Percentiles rank a stretch among this genome's conserved stretches.
phyloP scores from a whole-genome alignment of 1,284 basidiomycete species.

The Puccinia hordei region DNA sequence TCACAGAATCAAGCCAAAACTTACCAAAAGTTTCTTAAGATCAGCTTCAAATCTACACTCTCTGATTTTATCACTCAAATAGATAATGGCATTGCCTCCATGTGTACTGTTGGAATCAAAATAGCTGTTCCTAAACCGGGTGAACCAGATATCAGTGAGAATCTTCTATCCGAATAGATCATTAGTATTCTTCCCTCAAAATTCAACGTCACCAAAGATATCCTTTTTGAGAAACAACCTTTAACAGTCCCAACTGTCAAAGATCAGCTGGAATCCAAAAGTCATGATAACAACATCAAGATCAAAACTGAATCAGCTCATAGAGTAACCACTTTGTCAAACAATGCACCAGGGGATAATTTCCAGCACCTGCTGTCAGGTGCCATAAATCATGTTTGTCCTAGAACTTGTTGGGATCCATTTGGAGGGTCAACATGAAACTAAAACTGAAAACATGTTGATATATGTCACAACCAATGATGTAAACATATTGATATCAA shows the following conservation, averaged over 20 bases:
- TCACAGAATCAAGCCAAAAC: background rate
- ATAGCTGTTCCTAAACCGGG: no score
- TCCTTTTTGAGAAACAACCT: background rate
- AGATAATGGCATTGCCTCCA: background rate
- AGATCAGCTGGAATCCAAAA: background rate
- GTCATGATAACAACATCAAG: background rate
- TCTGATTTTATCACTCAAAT: background rate
- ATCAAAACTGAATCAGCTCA: background rate
- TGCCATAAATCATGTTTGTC: no score
- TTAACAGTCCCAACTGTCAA: background rate
- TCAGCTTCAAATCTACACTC: background rate
- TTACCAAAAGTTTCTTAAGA: background rate
- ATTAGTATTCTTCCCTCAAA: background rate
- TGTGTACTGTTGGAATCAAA: no score
- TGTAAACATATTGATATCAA: no score
- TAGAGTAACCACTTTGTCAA: no score
- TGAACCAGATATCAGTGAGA: no score
- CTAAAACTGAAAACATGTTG: no score
- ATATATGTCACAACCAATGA: no score
- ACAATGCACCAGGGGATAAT: no score
- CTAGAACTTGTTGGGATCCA: no score
- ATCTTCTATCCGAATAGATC: background rate
- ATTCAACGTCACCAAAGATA: background rate
- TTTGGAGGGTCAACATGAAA: no score
- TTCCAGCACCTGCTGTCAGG: no score